phyloP scores from a whole-genome alignment of 495 filamentous ascomycete genomes.

The Hypoxylon cercidicola region DNA sequence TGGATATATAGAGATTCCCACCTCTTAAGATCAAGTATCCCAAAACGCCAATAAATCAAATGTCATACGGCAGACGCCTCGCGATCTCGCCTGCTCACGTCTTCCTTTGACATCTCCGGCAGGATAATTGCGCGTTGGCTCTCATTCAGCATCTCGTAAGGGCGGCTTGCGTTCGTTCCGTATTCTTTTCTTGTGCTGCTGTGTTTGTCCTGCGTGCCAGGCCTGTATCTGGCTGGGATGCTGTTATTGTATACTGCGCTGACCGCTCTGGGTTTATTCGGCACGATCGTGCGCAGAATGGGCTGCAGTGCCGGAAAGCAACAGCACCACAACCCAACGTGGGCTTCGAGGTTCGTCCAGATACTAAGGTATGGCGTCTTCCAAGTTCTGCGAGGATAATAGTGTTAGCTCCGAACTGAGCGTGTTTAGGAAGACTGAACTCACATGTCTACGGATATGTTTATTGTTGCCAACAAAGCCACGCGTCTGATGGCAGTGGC shows the following conservation, averaged over 20 bases:
- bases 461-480: conserved; percentile 24
- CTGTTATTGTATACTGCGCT: conserved; percentile 12
- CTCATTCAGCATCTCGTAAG: conserved; percentile 15
- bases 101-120: conserved; percentile 9
- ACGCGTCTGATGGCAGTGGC: conserved; percentile 44
- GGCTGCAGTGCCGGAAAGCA: conserved; percentile 49
- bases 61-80: conserved; percentile 13
- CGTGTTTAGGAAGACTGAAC: neutral
- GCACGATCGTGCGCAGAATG: conserved; percentile 36
- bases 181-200: conserved; percentile 9
- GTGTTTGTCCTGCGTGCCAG: neutral
- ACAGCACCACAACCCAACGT: conserved; percentile 49
- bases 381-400: conserved; percentile 23
- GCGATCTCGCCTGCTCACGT: conserved; percentile 4
- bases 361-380: conserved; percentile 42
- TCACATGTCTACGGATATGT: conserved; percentile 32
- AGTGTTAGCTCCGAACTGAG: conserved; percentile 4
- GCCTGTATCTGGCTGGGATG: neutral
- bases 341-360: conserved; percentile 50
- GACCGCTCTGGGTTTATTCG: conserved; percentile 36
- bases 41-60: neutral
- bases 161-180: conserved; percentile 3
- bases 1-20: neutral
- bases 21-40: neutral
- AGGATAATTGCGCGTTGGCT: conserved; percentile 36